Evolutionary conservation across 805 yeast genomes (phyloP).

Genomic region (Yarrowia keelungensis): DNA sequence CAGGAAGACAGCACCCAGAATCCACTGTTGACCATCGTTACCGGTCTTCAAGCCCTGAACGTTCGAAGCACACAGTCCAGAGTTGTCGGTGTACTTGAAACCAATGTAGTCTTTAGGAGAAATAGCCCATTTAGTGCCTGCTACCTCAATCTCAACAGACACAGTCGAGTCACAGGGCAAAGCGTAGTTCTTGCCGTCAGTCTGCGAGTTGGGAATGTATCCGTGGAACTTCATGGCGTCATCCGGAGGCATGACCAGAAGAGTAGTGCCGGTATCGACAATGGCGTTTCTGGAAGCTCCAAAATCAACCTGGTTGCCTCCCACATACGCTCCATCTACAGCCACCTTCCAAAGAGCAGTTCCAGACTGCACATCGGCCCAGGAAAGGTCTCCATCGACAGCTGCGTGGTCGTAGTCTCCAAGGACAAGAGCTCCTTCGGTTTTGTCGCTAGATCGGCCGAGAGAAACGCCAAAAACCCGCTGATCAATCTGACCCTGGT

Average conservation of each 20-base stretch:
- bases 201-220: conserved; percentile 57
- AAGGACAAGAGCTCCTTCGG: conserved; percentile 55
- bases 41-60: conserved; percentile 62
- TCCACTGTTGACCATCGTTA: conserved; percentile 57
- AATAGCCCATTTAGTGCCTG: conserved; percentile 56
- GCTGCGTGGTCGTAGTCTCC: conserved; percentile 53
- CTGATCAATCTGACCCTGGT: conserved; percentile 44
- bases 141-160: conserved; percentile 54
- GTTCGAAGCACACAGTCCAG: conserved; percentile 68
- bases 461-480: conserved; percentile 57
- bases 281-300: conserved; percentile 51
- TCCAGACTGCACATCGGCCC: conserved; percentile 49
- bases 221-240: conserved; percentile 65
- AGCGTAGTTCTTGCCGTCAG: conserved; percentile 71
- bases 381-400: conserved; percentile 55
- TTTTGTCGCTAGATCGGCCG: conserved; percentile 49
- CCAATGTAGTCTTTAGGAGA: conserved; percentile 59
- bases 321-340: conserved; percentile 53
- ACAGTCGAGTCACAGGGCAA: conserved; percentile 61
- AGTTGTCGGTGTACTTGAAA: conserved; percentile 51
- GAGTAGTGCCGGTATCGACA: conserved; percentile 72
- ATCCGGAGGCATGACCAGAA: conserved; percentile 59
- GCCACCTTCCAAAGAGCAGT: conserved; percentile 59
- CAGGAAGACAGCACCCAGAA: conserved; percentile 68
- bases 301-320: conserved; percentile 51